Percentiles rank a stretch among this genome's conserved stretches.
These are phyloP conservation scores for Fagopyrum esculentum DNA, from an alignment of 148 eudicot species.

Conservation along the genomic window DNA sequence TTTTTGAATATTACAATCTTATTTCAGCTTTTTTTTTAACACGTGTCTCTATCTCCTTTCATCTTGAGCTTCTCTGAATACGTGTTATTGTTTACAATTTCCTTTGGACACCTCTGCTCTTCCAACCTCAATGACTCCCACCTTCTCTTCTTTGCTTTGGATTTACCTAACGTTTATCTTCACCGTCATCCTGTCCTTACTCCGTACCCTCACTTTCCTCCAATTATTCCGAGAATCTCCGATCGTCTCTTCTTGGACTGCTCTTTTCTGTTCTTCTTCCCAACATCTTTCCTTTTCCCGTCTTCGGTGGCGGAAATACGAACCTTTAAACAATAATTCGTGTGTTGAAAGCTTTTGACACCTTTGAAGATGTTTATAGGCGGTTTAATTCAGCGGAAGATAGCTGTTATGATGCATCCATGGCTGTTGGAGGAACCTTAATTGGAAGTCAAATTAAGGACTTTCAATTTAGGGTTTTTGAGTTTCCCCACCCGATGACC, in stretches of 20 bases:
- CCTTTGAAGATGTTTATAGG: slow-evolving; percentile 42
- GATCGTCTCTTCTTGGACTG: not conserved
- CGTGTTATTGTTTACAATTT: too few species aligned
- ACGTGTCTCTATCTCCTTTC: too few species aligned
- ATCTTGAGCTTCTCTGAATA: too few species aligned
- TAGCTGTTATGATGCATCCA: slow-evolving; percentile 49
- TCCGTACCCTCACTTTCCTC: not conserved
- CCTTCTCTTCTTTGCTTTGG: too few species aligned
- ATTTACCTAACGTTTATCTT: not conserved
- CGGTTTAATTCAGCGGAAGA: slow-evolving; percentile 34
- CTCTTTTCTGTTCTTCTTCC: not conserved
- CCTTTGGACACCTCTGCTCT: too few species aligned
- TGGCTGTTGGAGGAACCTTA: slow-evolving; percentile 58
- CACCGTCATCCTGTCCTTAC: not conserved
- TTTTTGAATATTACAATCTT: too few species aligned
- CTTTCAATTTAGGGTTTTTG: slow-evolving; percentile 42
- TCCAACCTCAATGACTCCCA: too few species aligned
- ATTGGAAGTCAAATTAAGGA: slow-evolving; percentile 32
- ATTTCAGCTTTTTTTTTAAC: too few species aligned
- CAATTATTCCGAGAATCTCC: not conserved
- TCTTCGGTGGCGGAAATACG: slow-evolving; percentile 5
- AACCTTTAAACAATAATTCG: not conserved
- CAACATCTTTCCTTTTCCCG: too few species aligned
- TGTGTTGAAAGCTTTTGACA: not conserved
- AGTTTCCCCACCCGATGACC: not conserved